phyloP scores from a whole-genome alignment of 2,329 filamentous ascomycete genomes.

The Fusarium sulawesiense region DNA sequence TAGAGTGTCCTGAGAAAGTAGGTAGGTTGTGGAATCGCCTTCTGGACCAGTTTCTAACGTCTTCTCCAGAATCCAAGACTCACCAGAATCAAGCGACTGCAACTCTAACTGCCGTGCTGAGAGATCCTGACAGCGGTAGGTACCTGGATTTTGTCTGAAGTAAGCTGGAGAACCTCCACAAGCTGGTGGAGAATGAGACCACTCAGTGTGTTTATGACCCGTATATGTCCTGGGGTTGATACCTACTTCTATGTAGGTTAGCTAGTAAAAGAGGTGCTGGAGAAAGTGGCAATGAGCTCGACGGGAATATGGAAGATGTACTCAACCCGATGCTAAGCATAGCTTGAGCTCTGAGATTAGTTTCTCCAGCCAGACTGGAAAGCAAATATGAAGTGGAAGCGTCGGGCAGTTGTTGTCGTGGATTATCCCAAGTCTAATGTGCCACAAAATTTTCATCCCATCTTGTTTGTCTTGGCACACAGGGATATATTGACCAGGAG shows the following conservation, averaged over 20 bases:
- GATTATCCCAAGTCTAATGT: not conserved
- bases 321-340: not conserved
- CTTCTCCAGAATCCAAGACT: not conserved
- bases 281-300: not conserved
- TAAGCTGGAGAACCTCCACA: slow-evolving; percentile 27
- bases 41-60: not conserved
- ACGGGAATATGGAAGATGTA: not conserved
- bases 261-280: not conserved
- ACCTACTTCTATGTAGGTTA: not conserved
- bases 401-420: not conserved
- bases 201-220: slow-evolving; percentile 11
- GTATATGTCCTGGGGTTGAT: slow-evolving; percentile 3
- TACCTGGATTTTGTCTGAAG: slow-evolving; percentile 17
- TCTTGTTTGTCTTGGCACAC: slow-evolving; percentile 5
- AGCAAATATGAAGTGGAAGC: not conserved
- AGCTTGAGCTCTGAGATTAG: not conserved
- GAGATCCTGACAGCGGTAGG: slow-evolving; percentile 26
- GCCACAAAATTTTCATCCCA: slow-evolving; percentile 7
- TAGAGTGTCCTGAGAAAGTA: not conserved
- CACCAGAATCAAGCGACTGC: not conserved
- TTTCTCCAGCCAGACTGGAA: not conserved
- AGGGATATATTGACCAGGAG: slow-evolving; percentile 1
- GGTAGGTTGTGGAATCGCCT: not conserved
- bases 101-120: slow-evolving; percentile 22
- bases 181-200: slow-evolving; percentile 30